phyloP scores from a whole-genome alignment of 768 basidiomycete genomes.

The Mycena indigotica region DNA sequence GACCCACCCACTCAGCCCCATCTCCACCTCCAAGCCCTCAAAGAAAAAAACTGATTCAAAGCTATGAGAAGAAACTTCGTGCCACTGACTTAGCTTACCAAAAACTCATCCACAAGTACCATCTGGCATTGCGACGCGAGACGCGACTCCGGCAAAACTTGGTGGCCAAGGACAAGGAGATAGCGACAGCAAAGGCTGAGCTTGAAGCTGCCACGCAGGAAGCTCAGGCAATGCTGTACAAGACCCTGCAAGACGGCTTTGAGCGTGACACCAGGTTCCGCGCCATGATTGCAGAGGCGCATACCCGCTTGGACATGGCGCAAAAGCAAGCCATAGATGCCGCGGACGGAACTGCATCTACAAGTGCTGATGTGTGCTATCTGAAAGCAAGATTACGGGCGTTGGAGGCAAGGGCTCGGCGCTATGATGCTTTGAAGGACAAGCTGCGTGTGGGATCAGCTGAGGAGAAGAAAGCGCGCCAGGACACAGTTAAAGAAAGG shows the following conservation, averaged over 20 bases:
- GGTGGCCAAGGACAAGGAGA: background rate
- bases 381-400: background rate
- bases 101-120: background rate
- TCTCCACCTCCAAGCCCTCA: background rate
- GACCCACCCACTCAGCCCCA: too few relatives aligned
- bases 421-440: background rate
- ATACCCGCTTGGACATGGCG: background rate
- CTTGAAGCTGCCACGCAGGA: background rate
- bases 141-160: background rate
- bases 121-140: background rate
- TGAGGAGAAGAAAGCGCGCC: background rate
- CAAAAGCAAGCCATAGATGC: background rate
- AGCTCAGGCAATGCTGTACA: background rate
- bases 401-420: background rate
- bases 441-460: background rate
- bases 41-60: background rate
- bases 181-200: background rate
- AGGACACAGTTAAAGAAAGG: constrained; percentile 5
- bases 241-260: background rate
- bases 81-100: background rate
- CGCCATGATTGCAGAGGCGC: background rate
- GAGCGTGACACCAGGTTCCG: background rate
- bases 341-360: background rate
- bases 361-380: background rate
- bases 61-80: background rate